A percentile compares a stretch with the other conserved stretches of the same genome.
Conservation (phyloP, 2,329 filamentous ascomycete genomes). For the Nectriaceae sp. region DNA sequence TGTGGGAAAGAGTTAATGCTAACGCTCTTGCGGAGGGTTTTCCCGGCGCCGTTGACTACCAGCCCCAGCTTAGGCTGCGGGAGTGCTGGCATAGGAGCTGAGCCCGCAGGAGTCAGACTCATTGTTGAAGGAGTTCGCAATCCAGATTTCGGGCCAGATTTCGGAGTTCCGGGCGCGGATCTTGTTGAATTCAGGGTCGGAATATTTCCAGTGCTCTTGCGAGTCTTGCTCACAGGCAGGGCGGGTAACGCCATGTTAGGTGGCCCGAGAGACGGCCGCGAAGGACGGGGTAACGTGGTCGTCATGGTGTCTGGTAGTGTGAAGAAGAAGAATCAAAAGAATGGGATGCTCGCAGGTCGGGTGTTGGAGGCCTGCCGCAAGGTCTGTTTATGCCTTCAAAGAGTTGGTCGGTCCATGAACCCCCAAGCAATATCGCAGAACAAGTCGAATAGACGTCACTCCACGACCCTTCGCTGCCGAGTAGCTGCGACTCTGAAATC, state of each 20-base stretch:
- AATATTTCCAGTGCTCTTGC: constrained; percentile 62
- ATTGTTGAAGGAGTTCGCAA: constrained; percentile 62
- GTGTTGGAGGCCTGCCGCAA: constrained; percentile 20
- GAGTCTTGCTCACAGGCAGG: constrained; percentile 71
- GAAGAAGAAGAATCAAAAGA: constrained; percentile 10
- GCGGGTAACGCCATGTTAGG: constrained; percentile 73
- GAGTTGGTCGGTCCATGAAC: constrained; percentile 33
- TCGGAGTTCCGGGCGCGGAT: constrained; percentile 51
- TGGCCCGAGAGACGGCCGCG: constrained; percentile 69
- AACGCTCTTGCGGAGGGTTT: constrained; percentile 79
- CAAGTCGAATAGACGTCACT: constrained; percentile 17
- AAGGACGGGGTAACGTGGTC: constrained; percentile 66
- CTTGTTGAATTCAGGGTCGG: constrained; percentile 40
- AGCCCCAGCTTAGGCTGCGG: constrained; percentile 58
- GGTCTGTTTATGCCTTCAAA: constrained; percentile 21
- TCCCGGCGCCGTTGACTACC: constrained; percentile 60
- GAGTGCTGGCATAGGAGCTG: constrained; percentile 54
- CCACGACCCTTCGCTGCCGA: constrained; percentile 4
- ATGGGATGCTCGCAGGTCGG: constrained; percentile 19
- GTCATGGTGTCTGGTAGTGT: constrained; percentile 25
- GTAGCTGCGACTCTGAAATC: constrained; percentile 1
- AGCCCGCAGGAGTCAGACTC: constrained; percentile 52
- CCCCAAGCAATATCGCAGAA: constrained; percentile 9
- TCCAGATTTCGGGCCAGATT: constrained; percentile 51
- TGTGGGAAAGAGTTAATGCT: constrained; percentile 95